Evolutionary conservation across 2,329 filamentous ascomycete species (phyloP), one percentile per base, ranked within the genome.

Genomic region (Colletotrichum sp.): DNA sequence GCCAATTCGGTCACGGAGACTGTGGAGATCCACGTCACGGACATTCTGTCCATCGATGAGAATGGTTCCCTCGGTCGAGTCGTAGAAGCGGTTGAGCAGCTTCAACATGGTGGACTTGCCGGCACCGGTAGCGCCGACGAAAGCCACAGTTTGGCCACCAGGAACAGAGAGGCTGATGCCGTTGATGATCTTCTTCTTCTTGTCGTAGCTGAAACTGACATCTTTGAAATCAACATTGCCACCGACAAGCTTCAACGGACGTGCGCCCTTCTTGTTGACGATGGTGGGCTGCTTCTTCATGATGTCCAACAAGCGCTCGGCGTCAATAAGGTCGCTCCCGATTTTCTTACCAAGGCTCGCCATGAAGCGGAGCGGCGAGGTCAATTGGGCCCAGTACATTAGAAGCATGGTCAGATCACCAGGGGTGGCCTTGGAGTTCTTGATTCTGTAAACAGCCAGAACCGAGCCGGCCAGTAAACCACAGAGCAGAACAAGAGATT

Each of bases 321-420:
- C 89, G 70, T 90, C 86, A 58, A 91, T 88, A 43, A 92, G 84
- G 70, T 90, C 87, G 74, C 87, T 86, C 70, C 89, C 89, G 75
- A 92, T 86, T 63, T 82, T 87, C 78, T 89, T 90, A 8, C 90
- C 89, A 33, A 91, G 82, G 21, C 84, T 83, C 8, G 89, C 88
- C 79, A 95, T 94, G 81, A 93, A 94, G 76, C 92, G 92, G 67
- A 95, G 86, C 3, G 93, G 93, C 3, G 90, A 88, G 58, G 93
- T 93, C 47, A 95, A 86, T 78, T 95, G 93, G 21, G 89, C 89
- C 92, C 94, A 94, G 81, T 95, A 95, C 67, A 92, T 93, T 73
- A 95, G 83, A 18, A 95, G 85, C 83, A 92, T 90, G 69, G 93
- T 91, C 77, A 95, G 94, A 76, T 93, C 88, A 69, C 93, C 93